These are phyloP conservation scores for Pharus latifolius DNA, from an alignment of 176 grass and related monocot genomes.

Conservation along the genomic window DNA sequence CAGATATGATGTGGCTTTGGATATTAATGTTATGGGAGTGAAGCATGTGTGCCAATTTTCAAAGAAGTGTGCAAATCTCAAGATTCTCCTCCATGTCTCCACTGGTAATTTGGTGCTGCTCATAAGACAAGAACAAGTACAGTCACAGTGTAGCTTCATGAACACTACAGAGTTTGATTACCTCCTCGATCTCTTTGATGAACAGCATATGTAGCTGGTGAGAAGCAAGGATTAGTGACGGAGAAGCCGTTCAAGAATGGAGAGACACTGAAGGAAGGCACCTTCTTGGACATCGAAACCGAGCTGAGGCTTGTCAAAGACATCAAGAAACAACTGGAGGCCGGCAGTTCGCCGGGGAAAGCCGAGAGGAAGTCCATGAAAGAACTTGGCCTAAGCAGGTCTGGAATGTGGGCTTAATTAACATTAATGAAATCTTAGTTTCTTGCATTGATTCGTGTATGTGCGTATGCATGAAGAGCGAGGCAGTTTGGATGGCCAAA, in stretches of 20 bases:
- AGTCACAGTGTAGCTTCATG: too few relatives aligned
- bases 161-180: too few relatives aligned
- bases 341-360: not conserved
- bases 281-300: slow-evolving; percentile 40
- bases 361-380: slow-evolving; percentile 55
- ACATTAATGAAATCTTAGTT: too few relatives aligned
- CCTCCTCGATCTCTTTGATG: not conserved
- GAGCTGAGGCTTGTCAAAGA: slow-evolving; percentile 40
- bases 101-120: slow-evolving; percentile 58
- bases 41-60: slow-evolving; percentile 43
- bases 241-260: slow-evolving; percentile 52
- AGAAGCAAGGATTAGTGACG: slow-evolving; percentile 38
- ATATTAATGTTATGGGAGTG: slow-evolving; percentile 43
- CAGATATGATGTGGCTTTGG: slow-evolving; percentile 49
- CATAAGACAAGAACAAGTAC: too few relatives aligned
- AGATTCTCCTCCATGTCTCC: slow-evolving; percentile 79
- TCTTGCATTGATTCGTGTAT: too few relatives aligned
- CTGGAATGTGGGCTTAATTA: not conserved
- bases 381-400: slow-evolving; percentile 61
- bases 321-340: slow-evolving; percentile 25
- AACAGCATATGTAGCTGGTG: slow-evolving; percentile 36
- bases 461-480: slow-evolving; percentile 19
- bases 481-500: slow-evolving; percentile 79
- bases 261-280: slow-evolving; percentile 31
- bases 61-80: slow-evolving; percentile 47